Evolutionary conservation across 495 filamentous ascomycete species (phyloP), one percentile per base, ranked within the genome.

Genomic region (Podospora conica): DNA sequence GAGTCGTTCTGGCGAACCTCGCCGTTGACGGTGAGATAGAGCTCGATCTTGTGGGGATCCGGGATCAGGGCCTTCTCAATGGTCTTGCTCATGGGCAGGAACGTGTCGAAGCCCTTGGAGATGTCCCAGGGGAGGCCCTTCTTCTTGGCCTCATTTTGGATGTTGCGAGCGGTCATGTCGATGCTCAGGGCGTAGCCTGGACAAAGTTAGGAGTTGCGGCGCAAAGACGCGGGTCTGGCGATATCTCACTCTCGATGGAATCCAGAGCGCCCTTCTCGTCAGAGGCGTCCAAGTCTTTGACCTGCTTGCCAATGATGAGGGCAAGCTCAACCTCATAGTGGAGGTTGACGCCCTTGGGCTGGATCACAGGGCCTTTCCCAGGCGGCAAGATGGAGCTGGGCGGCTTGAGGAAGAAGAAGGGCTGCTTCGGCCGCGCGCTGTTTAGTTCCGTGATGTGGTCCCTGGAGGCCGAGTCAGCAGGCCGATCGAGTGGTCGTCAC

Each of bases 361-460:
- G 86, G 62, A 96, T 86, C 48, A 97, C 87, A n/a, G 93, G 90
- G 5, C 96, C 93, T 27, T 83, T 81, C 53, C 82, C 81, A 3
- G 93, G 93, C 18, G 88, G 82, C 1, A 97, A 85, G 67, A 99
- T 88, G 20, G 92, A 88, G 62, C 88, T 87, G 0, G 92, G 74
- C 7, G 95, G 96, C 84, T 99, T 99, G 66, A 97, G 85, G 86
- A 99, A 99, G 88, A 96, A 99, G 80, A 99, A 97, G 7, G 96
- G 95, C 74, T 96, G 90, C 76, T 91, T 92, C 63, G 95, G 93
- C 55, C 85, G 83, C 64, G 83, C 80, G 77, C 88, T 96, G 81
- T 91, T 92, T 70, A 99, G 85, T 83, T 99, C 95, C 70, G 88
- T 83, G 72, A 97, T 89, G 79, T 99, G 95, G 80, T 97, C 94